phyloP scores from a whole-genome alignment of 1,139 yeast genomes.

The Nakaseomyces kungkrabaensis region DNA sequence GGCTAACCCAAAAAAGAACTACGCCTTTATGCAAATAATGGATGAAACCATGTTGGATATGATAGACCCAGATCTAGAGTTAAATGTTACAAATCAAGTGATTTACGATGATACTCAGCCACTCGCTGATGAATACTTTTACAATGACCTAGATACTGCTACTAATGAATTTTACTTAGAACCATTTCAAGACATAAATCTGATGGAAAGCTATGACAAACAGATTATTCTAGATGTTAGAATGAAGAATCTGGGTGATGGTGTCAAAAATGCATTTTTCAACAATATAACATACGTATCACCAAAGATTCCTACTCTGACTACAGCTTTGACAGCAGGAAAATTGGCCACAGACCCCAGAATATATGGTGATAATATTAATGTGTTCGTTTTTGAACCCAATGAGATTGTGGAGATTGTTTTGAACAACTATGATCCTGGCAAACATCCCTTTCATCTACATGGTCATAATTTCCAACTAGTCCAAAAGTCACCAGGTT shows the following conservation, averaged over 20 bases:
- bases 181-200: constrained; percentile 36
- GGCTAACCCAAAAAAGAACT: constrained; percentile 38
- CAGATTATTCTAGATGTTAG: constrained; percentile 47
- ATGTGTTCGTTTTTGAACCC: constrained; percentile 49
- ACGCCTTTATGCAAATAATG: constrained; percentile 50
- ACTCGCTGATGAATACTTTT: constrained; percentile 14
- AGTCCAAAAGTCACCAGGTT: constrained; percentile 46
- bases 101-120: constrained; percentile 38
- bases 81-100: constrained; percentile 47
- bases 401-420: constrained; percentile 60
- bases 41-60: constrained; percentile 62
- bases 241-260: constrained; percentile 64
- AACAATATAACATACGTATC: constrained; percentile 52
- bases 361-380: constrained; percentile 61
- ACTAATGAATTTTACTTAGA: constrained; percentile 49
- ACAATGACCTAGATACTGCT: constrained; percentile 18
- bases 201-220: constrained; percentile 51
- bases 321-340: constrained; percentile 45
- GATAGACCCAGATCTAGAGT: constrained; percentile 42
- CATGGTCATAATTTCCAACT: constrained; percentile 74
- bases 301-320: constrained; percentile 59
- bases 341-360: constrained; percentile 37
- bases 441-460: constrained; percentile 74
- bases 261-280: constrained; percentile 68
- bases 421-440: constrained; percentile 60